Conservation (phyloP, 768 basidiomycete species). For the Xerocomellus amylosporus region DNA sequence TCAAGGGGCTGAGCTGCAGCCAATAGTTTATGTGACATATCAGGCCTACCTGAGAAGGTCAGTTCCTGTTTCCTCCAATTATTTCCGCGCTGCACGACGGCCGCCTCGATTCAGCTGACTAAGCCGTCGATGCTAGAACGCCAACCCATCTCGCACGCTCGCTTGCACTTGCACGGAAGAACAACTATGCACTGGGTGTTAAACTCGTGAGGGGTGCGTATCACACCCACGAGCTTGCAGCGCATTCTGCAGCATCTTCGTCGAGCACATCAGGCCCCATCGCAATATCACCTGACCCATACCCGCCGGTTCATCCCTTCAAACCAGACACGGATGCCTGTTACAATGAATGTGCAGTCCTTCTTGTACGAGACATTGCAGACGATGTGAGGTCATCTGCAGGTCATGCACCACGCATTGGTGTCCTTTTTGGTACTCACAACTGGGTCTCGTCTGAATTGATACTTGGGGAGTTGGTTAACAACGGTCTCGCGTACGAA, state of each 20-base stretch:
- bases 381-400: slow-evolving; percentile 42
- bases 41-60: slow-evolving; percentile 85
- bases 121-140: slow-evolving; percentile 42
- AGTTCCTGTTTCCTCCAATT: slow-evolving; percentile 6
- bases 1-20: slow-evolving; percentile 42
- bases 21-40: slow-evolving; percentile 80
- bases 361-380: slow-evolving; percentile 56
- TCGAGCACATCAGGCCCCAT: slow-evolving; percentile 13
- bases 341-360: slow-evolving; percentile 60
- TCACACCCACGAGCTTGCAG: slow-evolving; percentile 68
- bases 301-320: slow-evolving; percentile 64
- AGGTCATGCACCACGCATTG: slow-evolving; percentile 37
- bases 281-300: slow-evolving; percentile 56
- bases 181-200: slow-evolving; percentile 76
- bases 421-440: slow-evolving; percentile 84
- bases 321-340: slow-evolving; percentile 73
- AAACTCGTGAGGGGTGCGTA: slow-evolving; percentile 96
- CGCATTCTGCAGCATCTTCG: slow-evolving; percentile 30
- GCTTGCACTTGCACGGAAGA: slow-evolving; percentile 59
- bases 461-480: slow-evolving; percentile 59
- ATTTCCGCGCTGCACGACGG: background rate
- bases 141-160: slow-evolving; percentile 65
- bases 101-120: background rate
- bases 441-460: slow-evolving; percentile 67
- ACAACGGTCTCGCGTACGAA: slow-evolving; percentile 44